Percentiles rank a stretch among this genome's conserved stretches.
These are phyloP conservation scores for Coprinopsis marcescibilis DNA, from an alignment of 768 basidiomycete species.

Conservation along the genomic window DNA sequence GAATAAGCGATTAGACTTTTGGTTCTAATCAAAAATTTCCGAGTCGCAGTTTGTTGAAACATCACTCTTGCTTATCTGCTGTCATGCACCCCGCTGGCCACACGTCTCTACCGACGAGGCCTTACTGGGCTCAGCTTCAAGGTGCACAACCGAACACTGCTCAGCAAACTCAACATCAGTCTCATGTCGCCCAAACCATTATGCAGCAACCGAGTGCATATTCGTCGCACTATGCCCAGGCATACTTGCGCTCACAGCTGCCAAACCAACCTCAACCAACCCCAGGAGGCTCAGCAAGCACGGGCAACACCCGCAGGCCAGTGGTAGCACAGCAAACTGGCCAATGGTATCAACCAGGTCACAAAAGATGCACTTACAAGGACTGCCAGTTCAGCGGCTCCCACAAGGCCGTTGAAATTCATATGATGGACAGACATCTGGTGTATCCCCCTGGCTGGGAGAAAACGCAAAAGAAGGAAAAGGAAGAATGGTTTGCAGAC, in stretches of 20 bases:
- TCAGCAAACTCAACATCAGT: conserved; percentile 27
- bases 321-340: conserved; percentile 13
- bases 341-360: conserved; percentile 63
- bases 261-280: conserved; percentile 9
- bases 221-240: conserved; percentile 53
- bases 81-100: conserved; percentile 1
- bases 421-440: conserved; percentile 89
- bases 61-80: no score
- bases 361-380: conserved; percentile 50
- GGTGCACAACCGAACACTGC: conserved; percentile 3
- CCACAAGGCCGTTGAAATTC: conserved; percentile 63
- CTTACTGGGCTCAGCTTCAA: conserved; percentile 1
- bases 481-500: conserved; percentile 74
- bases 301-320: not conserved
- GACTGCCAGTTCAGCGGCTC: conserved; percentile 70
- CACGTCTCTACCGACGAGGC: conserved; percentile 4
- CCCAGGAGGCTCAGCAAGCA: conserved; percentile 1
- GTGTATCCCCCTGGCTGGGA: conserved; percentile 76
- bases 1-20: conserved; percentile 6
- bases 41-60: no score
- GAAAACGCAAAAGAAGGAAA: conserved; percentile 41
- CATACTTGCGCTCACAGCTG: conserved; percentile 34
- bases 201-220: no score
- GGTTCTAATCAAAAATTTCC: no score
- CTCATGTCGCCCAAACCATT: conserved; percentile 57